Evolutionary conservation across 306 rosid species (phyloP).

Genomic region (Quercus dentata): DNA sequence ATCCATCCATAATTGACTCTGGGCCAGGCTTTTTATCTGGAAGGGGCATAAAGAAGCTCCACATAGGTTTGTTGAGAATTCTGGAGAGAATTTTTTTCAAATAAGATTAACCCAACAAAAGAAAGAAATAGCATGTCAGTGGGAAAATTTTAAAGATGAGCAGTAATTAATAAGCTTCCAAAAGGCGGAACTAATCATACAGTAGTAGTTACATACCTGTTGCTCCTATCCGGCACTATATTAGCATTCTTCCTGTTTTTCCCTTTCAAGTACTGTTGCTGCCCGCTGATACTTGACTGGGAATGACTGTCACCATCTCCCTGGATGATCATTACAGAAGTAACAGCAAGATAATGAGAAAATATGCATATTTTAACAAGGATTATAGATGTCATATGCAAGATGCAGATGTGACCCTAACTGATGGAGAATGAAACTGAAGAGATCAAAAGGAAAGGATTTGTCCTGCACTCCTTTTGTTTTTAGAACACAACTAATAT

Average conservation of each 20-base stretch:
- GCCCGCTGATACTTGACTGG: conserved; percentile 34
- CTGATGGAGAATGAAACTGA: neutral
- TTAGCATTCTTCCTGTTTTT: conserved; percentile 46
- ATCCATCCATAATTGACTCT: conserved; percentile 45
- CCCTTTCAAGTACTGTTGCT: conserved; percentile 37
- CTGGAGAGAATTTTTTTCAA: conserved; percentile 24
- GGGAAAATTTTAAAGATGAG: conserved; percentile 13
- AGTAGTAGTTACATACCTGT: conserved; percentile 42
- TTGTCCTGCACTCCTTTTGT: neutral
- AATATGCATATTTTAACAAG: conserved; percentile 6
- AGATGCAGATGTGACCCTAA: neutral
- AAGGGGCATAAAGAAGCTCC: conserved; percentile 55
- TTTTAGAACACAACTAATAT: neutral
- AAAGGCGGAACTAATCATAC: conserved; percentile 11
- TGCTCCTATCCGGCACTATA: conserved; percentile 34
- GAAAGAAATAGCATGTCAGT: neutral
- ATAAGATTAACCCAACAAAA: conserved; percentile 3
- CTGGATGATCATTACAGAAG: conserved; percentile 38
- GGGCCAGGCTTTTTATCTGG: conserved; percentile 45
- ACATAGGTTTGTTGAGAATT: conserved; percentile 43
- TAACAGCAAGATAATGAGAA: conserved; percentile 17
- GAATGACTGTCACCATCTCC: conserved; percentile 53
- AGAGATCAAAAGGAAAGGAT: conserved; percentile 1
- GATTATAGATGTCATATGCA: neutral
- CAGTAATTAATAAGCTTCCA: conserved; percentile 7